Conservation (phyloP, 1,139 yeast species). For the Protomyces gravidus region DNA sequence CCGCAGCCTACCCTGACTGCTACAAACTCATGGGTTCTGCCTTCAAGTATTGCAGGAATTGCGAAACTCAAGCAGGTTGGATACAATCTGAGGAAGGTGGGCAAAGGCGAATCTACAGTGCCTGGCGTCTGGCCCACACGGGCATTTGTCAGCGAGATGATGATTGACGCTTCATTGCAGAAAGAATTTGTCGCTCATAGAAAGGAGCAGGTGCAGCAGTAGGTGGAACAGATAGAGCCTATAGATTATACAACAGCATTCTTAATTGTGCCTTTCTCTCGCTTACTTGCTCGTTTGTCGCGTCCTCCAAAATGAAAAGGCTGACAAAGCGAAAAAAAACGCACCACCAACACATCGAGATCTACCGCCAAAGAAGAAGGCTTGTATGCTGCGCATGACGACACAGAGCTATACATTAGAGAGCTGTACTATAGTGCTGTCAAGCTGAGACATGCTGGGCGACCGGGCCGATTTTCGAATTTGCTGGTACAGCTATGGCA, state of each 20-base stretch:
- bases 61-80: background rate
- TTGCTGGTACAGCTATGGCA: no score
- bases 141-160: conserved; percentile 1
- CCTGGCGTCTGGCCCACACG: background rate
- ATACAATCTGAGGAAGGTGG: background rate
- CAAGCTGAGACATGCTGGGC: no score
- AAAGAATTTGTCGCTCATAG: background rate
- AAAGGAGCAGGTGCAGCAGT: background rate
- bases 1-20: background rate
- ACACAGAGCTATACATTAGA: no score
- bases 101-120: background rate
- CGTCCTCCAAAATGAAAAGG: no score
- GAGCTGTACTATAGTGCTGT: no score
- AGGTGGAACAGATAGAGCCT: background rate
- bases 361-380: no score
- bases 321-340: no score
- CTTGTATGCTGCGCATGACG: no score
- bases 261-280: background rate
- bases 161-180: background rate
- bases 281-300: no score
- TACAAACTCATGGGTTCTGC: background rate
- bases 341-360: no score
- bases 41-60: background rate
- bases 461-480: no score
- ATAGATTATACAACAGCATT: background rate